Evolutionary conservation across 306 rosid species (phyloP).

Genomic region (Glycine latifolia): DNA sequence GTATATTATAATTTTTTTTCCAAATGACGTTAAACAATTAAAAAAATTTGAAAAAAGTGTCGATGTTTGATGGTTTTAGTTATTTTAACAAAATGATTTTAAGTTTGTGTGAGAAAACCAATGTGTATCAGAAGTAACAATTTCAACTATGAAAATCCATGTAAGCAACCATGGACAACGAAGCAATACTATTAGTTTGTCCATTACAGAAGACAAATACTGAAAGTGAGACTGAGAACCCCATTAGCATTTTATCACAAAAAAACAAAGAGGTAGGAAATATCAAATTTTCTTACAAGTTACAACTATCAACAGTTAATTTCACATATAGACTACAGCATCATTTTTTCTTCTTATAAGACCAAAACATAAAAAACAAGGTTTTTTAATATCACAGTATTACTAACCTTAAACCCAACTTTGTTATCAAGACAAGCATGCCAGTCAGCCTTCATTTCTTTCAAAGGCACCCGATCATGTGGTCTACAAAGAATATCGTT

Average conservation of each 20-base stretch:
- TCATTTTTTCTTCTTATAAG: not conserved
- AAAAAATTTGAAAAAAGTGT: not conserved
- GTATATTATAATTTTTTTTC: conserved; percentile 12
- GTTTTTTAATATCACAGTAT: not conserved
- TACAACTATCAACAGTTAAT: conserved; percentile 19
- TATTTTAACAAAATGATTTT: conserved; percentile 4
- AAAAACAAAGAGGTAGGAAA: not conserved
- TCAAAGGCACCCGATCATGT: conserved; percentile 87
- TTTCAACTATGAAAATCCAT: conserved; percentile 1
- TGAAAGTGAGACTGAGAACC: conserved; percentile 26
- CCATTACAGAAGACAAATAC: conserved; percentile 12
- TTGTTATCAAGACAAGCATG: conserved; percentile 88
- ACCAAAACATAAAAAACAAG: not conserved
- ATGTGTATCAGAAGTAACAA: conserved; percentile 4
- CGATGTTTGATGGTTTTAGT: conserved; percentile 9
- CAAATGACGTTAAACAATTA: conserved; percentile 14
- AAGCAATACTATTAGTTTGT: conserved; percentile 14
- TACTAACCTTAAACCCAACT: conserved; percentile 94
- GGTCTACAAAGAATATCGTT: conserved; percentile 60
- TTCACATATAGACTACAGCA: conserved; percentile 12
- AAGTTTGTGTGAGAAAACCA: not conserved
- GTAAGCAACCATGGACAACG: conserved; percentile 27
- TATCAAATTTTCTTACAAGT: conserved; percentile 14
- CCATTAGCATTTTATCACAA: conserved; percentile 20
- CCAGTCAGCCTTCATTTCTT: conserved; percentile 95